Evolutionary conservation across 1,284 basidiomycete genomes (phyloP), one percentile per base, ranked within the genome.

Genomic region (Leucoagaricus sp.): DNA sequence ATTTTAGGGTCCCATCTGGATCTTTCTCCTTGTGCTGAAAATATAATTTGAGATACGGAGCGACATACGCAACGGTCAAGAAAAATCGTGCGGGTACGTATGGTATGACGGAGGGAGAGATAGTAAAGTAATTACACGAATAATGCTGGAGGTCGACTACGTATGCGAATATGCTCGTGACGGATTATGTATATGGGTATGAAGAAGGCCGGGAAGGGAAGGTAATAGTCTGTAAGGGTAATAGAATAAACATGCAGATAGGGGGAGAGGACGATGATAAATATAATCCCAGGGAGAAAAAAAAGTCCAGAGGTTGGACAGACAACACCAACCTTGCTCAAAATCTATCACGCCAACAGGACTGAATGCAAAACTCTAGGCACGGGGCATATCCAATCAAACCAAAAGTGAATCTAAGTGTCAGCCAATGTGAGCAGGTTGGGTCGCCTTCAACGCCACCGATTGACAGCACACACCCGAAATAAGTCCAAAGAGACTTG

Each of bases 211-310:
- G 31, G 36, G 31, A 41, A 31, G 42, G 13, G 36, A 50, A 25
- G 48, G 29, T 31, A n/a, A 36, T 56, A 50, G 48, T 50, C 40
- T 45, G 48, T 12, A 23, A 45, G 41, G 31, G 33, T 48, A 36
- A 41, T 38, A 33, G 40, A 56, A 56, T 56, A 56, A 50, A 50
- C 48, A 56, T 55, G 50, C 48, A 50, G 40, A 36, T 49, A 36
- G 26, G 53, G 29, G 36, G 28, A 19, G 40, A 40, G 7, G 31
- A 13, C n/a, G 28, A 21, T 21, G 31, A 50, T 56, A 56, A 56
- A 56, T 56, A 56, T 29, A 25, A 50, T 50, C 48, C 48, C 34
- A 55, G 26, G 31, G 23, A n/a, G 25, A 34, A 42, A 50, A 50
- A 45, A 23, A 40, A 45, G 38, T 55, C 53, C 34, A 49, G 38